Base-by-base conservation (phyloP, 495 filamentous ascomycete species). In the Xylaria venustula region DNA sequence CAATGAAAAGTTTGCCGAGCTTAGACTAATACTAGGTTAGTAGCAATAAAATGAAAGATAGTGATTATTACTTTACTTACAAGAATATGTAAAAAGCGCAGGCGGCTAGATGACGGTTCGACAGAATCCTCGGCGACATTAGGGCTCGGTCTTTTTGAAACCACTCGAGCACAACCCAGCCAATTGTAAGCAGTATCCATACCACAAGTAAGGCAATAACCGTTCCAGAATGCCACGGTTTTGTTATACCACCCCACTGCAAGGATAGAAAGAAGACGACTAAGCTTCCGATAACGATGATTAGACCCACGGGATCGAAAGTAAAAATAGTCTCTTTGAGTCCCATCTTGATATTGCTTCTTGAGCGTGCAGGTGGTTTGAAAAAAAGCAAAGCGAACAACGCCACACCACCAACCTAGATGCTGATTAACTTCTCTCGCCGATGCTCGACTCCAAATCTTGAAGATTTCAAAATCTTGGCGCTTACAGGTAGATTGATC, bases 191-290 rank as follows among this genome's bases (percentile, higher is more conserved):
- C 11, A 69, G 9, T 3, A 30, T 64, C 36, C 67, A 76, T 17
- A 73, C 76, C 12, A 83, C 75, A 7, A 83, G 66, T 2, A 71
- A 41, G 8, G 78, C 82, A 41, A 83, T 73, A 12, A 83, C 73
- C 1, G 54, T 53, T 42, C 68, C 60, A 57, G 49, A 62, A 20
- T 64, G 64, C 81, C 79, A 81, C 0, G 68, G 30, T 52, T 75
- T 71, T n/a, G 58, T 64, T 30, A 67, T 70, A 7, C 81, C 80
- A 46, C 75, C 80, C 61, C 69, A 81, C 63, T 83, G 71, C 15
- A 83, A 52, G 1, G 73, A 79, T 14, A 81, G 61, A 0, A 80
- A 49, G 3, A 76, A 62, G 41, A 64, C 68, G 20, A 79, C 69
- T 32, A 75, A 63, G 0, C 73, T 52, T 7, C 71, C 64, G 44